phyloP scores from a whole-genome alignment of 768 basidiomycete species.

The Hericium alpestre region DNA sequence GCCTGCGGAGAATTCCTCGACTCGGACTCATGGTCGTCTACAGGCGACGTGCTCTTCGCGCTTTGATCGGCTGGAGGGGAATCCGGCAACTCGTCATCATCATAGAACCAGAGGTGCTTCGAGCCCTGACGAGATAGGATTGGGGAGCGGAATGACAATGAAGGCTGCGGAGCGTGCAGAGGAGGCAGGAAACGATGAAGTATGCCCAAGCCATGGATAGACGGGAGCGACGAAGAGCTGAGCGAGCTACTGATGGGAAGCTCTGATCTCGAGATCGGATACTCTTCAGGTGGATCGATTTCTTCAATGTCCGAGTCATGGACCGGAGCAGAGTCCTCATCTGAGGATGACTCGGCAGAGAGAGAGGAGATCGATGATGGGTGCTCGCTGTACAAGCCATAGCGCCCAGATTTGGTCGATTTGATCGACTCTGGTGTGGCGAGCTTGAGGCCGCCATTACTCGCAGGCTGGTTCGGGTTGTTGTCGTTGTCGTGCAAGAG shows the following conservation, averaged over 20 bases:
- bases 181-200: slow-evolving; percentile 8
- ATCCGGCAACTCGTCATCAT: not conserved
- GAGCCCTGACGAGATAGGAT: slow-evolving; percentile 5
- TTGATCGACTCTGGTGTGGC: slow-evolving; percentile 20
- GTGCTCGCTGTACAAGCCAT: slow-evolving; percentile 36
- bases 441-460: not conserved
- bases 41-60: no score
- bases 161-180: slow-evolving; percentile 4
- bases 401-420: slow-evolving; percentile 45
- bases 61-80: no score
- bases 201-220: slow-evolving; percentile 11
- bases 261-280: slow-evolving; percentile 4
- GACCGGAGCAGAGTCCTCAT: slow-evolving; percentile 21
- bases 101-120: slow-evolving; percentile 6
- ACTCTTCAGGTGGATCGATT: slow-evolving; percentile 23
- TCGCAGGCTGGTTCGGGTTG: not conserved
- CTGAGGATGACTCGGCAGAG: slow-evolving; percentile 33
- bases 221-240: slow-evolving; percentile 9
- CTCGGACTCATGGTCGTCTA: no score
- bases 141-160: slow-evolving; percentile 3
- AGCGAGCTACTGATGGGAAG: slow-evolving; percentile 1
- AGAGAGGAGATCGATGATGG: slow-evolving; percentile 15
- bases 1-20: no score
- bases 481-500: slow-evolving; percentile 29
- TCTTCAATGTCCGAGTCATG: slow-evolving; percentile 50